Evolutionary conservation across 1,284 basidiomycete species (phyloP).

Genomic region (Austroboletus novae-zelandiae): DNA sequence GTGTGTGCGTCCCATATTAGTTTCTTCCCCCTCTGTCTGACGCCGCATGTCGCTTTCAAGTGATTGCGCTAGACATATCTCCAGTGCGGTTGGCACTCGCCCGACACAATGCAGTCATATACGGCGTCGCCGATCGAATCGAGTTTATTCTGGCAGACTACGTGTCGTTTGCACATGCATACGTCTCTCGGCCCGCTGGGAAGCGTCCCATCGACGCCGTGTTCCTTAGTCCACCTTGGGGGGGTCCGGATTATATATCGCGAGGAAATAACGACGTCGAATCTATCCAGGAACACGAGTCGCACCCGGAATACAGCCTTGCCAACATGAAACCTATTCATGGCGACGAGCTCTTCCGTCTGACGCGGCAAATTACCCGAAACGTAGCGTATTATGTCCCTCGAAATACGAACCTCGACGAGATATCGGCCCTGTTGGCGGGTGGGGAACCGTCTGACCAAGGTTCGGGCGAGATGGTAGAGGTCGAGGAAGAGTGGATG

Average conservation of each 20-base stretch:
- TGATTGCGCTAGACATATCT: constrained; percentile 92
- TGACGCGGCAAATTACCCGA: constrained; percentile 67
- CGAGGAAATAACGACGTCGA: constrained; percentile 21
- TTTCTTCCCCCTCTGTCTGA: constrained; percentile 6
- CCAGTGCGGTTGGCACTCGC: constrained; percentile 82
- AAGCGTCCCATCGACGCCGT: constrained; percentile 73
- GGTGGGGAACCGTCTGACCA: constrained; percentile 4
- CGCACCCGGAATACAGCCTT: constrained; percentile 65
- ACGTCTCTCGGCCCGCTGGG: constrained; percentile 35
- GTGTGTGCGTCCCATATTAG: constrained; percentile 42
- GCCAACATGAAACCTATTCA: constrained; percentile 75
- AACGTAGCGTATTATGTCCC: constrained; percentile 93
- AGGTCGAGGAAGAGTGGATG: constrained; percentile 91
- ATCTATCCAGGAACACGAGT: constrained; percentile 21
- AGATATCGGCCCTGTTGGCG: constrained; percentile 61
- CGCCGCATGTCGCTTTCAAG: constrained; percentile 36
- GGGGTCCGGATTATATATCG: constrained; percentile 72
- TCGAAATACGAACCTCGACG: constrained; percentile 73
- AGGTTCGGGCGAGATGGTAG: constrained; percentile 50
- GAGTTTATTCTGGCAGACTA: constrained; percentile 93
- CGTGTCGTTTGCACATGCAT: constrained; percentile 70
- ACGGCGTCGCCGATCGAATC: constrained; percentile 92
- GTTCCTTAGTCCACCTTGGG: constrained; percentile 94
- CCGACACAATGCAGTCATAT: constrained; percentile 87
- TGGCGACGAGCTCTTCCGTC: constrained; percentile 76